Evolutionary conservation across 2,329 filamentous ascomycete genomes (phyloP).

Genomic region (Hymenotorrendiella dingleyae): DNA sequence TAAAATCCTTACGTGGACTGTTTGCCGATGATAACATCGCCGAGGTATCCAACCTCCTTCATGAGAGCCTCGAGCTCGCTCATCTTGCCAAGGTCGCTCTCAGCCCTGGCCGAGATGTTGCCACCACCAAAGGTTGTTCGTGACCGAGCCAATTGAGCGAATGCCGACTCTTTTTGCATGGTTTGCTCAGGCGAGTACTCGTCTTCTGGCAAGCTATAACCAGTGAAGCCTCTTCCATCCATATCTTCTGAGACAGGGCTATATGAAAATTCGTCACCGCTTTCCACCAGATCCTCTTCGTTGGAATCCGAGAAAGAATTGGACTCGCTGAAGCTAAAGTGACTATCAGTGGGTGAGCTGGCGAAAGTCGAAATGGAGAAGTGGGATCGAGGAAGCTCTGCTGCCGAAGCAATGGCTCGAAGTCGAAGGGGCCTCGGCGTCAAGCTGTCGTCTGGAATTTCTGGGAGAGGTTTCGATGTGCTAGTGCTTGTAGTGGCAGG

Average conservation of each 20-base stretch:
- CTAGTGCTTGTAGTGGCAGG: conserved; percentile 5
- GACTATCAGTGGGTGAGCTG: conserved; percentile 21
- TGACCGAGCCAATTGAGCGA: conserved; percentile 5
- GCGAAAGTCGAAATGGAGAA: conserved; percentile 29
- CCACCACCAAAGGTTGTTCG: conserved; percentile 15
- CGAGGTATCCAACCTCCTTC: conserved; percentile 45
- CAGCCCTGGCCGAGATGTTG: conserved; percentile 20
- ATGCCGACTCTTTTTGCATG: conserved; percentile 9
- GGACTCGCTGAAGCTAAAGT: conserved; percentile 21
- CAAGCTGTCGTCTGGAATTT: conserved; percentile 19
- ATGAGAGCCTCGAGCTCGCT: conserved; percentile 42
- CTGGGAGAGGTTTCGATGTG: conserved; percentile 26
- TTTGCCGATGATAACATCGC: conserved; percentile 36
- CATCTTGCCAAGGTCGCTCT: conserved; percentile 15
- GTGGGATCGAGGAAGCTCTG: conserved; percentile 24
- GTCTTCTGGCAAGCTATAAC: conserved; percentile 22
- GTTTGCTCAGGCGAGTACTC: conserved; percentile 18
- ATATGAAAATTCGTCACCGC: conserved; percentile 23
- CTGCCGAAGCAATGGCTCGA: conserved; percentile 11
- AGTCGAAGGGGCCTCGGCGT: conserved; percentile 17
- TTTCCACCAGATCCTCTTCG: conserved; percentile 23
- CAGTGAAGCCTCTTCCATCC: conserved; percentile 13
- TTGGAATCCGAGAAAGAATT: conserved; percentile 18
- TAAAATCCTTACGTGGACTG: neutral
- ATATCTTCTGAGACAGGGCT: conserved; percentile 12